Conservation (phyloP, 164 flowering plant species). For the Liriodendron chinense region DNA sequence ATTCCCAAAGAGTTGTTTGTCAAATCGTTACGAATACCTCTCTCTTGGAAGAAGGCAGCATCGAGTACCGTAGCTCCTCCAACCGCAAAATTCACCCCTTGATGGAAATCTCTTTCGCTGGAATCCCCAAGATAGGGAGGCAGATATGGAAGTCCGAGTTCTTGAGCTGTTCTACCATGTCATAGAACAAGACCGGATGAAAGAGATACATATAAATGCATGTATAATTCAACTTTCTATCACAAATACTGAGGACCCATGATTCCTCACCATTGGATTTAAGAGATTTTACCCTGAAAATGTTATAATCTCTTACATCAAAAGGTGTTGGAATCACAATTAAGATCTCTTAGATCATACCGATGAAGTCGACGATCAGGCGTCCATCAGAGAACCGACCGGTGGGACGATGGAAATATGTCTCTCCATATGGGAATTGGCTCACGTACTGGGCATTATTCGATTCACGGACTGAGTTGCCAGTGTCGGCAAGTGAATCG, state of each 20-base stretch:
- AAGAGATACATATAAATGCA: not conserved
- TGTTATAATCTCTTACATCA: too few relatives aligned
- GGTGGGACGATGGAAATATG: conserved; percentile 34
- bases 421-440: conserved; percentile 33
- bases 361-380: conserved; percentile 34
- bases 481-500: conserved; percentile 40
- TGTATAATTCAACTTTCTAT: too few relatives aligned
- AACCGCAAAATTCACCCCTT: conserved; percentile 56
- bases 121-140: conserved; percentile 32
- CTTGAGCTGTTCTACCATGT: not conserved
- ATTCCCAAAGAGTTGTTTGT: conserved; percentile 19
- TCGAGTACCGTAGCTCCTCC: conserved; percentile 53
- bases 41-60: conserved; percentile 19
- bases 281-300: too few relatives aligned
- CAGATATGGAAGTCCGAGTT: conserved; percentile 30
- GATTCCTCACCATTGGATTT: too few relatives aligned
- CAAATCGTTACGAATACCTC: conserved; percentile 1
- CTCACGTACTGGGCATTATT: too few relatives aligned
- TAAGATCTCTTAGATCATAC: not conserved
- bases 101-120: not conserved
- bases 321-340: too few relatives aligned
- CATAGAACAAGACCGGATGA: not conserved
- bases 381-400: conserved; percentile 44
- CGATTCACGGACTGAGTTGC: conserved; percentile 15
- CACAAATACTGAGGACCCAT: too few relatives aligned